Percentiles rank a stretch among this genome's conserved stretches.
Conservation (phyloP, 2,329 filamentous ascomycete genomes). For the Bretziella fagacearum region DNA sequence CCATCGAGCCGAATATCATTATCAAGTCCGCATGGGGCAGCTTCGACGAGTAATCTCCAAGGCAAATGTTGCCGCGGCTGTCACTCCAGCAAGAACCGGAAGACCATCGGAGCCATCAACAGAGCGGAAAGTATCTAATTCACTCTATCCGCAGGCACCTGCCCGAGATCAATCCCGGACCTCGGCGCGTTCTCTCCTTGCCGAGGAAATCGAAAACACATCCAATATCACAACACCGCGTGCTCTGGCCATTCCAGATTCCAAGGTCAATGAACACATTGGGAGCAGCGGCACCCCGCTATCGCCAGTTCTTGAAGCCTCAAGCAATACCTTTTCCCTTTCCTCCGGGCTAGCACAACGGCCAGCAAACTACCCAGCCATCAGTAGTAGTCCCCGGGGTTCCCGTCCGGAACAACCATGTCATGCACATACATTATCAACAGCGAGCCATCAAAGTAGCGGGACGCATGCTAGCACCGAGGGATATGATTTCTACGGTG, state of each 20-base stretch:
- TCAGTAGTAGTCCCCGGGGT: slow-evolving; percentile 25
- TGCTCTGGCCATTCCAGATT: slow-evolving; percentile 32
- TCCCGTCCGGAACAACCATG: slow-evolving; percentile 26
- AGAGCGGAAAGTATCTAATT: too few relatives aligned
- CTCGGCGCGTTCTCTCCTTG: slow-evolving; percentile 29
- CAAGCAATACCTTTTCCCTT: slow-evolving; percentile 26
- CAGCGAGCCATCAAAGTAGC: slow-evolving; percentile 33
- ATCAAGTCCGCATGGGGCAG: slow-evolving; percentile 26
- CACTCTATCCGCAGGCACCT: too few relatives aligned
- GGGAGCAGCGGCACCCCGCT: slow-evolving; percentile 23
- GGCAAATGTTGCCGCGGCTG: slow-evolving; percentile 11
- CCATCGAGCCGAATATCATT: slow-evolving; percentile 39
- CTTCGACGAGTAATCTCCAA: slow-evolving; percentile 1
- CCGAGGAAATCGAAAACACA: slow-evolving; percentile 43
- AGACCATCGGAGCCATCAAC: too few relatives aligned
- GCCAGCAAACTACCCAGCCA: neutral
- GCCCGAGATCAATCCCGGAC: too few relatives aligned
- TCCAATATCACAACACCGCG: slow-evolving; percentile 45
- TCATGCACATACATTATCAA: slow-evolving; percentile 31
- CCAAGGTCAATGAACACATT: slow-evolving; percentile 16
- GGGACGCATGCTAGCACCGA: slow-evolving; percentile 34
- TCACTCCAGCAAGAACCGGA: neutral
- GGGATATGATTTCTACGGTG: slow-evolving; percentile 49
- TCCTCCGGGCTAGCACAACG: neutral
- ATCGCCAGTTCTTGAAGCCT: slow-evolving; percentile 32